Percentiles rank a stretch among this genome's conserved stretches.
Conservation (phyloP, 139 green algal genomes). For the Volvox reticuliferus region DNA sequence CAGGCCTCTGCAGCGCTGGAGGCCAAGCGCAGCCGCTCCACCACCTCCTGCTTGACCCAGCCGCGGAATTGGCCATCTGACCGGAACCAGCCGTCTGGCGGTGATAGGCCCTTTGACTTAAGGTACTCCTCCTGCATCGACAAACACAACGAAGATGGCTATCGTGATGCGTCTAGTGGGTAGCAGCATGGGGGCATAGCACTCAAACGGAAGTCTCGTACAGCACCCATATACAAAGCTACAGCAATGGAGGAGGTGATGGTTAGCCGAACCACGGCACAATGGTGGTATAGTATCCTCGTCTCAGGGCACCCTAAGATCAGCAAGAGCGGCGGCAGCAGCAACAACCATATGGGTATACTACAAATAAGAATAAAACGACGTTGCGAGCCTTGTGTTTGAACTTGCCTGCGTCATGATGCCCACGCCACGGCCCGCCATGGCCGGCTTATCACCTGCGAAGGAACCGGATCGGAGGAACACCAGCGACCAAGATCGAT, state of each 20-base stretch:
- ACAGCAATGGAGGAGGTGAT: neutral
- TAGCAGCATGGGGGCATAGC: neutral
- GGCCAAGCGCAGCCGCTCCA: conserved; percentile 55
- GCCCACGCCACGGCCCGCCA: neutral
- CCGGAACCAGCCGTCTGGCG: conserved; percentile 18
- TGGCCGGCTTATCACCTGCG: neutral
- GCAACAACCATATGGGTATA: too few species aligned
- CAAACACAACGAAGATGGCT: too few species aligned
- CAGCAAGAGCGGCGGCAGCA: neutral
- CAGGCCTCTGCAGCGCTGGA: conserved; percentile 57
- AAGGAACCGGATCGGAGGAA: too few species aligned
- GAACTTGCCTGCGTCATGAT: conserved; percentile 13
- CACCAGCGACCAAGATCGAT: too few species aligned
- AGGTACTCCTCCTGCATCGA: conserved; percentile 62
- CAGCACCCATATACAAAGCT: too few species aligned
- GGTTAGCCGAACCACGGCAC: too few species aligned
- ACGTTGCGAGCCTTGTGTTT: conserved; percentile 1
- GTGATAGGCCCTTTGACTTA: conserved; percentile 38
- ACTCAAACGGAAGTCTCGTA: too few species aligned
- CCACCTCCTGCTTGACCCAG: conserved; percentile 57
- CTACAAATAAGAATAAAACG: neutral
- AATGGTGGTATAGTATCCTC: neutral
- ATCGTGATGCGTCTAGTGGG: too few species aligned
- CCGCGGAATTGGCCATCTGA: conserved; percentile 52
- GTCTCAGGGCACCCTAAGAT: neutral